Evolutionary conservation across 73 alveolate genomes (phyloP).

Genomic region (Blepharisma stoltei): DNA sequence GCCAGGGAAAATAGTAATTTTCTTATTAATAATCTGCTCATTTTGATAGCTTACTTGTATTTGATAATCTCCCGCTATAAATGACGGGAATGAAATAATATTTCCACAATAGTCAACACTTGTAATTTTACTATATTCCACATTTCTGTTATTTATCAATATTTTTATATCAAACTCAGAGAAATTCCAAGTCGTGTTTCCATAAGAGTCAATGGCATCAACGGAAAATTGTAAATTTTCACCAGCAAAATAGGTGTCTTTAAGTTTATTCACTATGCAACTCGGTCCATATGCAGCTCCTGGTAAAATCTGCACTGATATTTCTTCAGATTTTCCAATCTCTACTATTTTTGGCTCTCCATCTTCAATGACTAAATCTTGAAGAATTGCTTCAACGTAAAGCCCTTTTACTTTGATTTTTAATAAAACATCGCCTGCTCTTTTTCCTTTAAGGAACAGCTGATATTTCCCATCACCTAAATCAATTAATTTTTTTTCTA

Average conservation of each 20-base stretch:
- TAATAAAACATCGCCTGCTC: background rate
- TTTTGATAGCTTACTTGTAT: background rate
- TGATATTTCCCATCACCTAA: background rate
- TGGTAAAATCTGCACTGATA: background rate
- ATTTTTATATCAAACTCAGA: background rate
- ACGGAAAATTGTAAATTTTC: background rate
- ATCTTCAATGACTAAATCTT: background rate
- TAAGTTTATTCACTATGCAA: background rate
- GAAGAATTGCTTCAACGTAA: background rate
- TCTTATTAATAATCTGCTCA: background rate
- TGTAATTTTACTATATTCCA: background rate
- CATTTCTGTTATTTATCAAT: background rate
- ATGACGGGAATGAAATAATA: background rate
- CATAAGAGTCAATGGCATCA: background rate
- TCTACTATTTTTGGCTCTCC: background rate
- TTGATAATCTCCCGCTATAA: background rate
- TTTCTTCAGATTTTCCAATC: background rate
- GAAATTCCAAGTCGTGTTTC: slow-evolving; percentile 14
- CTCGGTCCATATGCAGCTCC: background rate
- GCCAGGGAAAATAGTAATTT: slow-evolving; percentile 4
- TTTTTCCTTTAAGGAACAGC: background rate
- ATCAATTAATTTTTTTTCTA: background rate
- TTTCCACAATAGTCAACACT: background rate
- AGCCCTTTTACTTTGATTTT: background rate
- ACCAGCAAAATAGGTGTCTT: background rate